A percentile compares a stretch with the other conserved stretches of the same genome.
phyloP scores from a whole-genome alignment of 805 yeast species.

The Candida jianshihensis region DNA sequence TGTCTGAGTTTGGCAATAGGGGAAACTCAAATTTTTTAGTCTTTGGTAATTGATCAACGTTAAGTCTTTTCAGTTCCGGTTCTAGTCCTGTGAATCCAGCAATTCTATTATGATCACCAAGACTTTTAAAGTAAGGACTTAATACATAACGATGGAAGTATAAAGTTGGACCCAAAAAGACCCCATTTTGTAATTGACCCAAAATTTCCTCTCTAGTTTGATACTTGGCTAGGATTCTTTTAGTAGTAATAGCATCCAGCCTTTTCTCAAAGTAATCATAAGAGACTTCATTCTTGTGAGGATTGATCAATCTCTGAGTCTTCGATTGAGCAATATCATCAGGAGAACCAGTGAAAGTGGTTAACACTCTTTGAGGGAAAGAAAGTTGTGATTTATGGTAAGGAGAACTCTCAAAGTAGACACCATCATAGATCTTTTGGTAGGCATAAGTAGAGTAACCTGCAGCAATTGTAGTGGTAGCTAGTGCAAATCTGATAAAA shows the following conservation, averaged over 20 bases:
- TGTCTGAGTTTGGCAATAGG: conserved; percentile 10
- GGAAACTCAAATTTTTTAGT: conserved; percentile 5
- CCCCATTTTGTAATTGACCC: conserved; percentile 14
- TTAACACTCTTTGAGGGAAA: conserved; percentile 1
- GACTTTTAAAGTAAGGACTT: conserved; percentile 12
- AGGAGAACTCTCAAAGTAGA: conserved; percentile 12
- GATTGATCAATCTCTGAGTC: conserved; percentile 9
- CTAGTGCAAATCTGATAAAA: conserved; percentile 4
- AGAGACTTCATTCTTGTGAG: conserved; percentile 9
- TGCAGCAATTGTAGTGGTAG: conserved; percentile 5
- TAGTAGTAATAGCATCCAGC: conserved; percentile 10
- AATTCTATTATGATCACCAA: conserved; percentile 9
- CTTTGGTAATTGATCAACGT: conserved; percentile 7
- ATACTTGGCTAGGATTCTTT: conserved; percentile 11
- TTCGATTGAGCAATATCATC: conserved; percentile 9
- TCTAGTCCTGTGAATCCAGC: conserved; percentile 14
- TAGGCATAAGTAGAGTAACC: background rate
- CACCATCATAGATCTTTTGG: conserved; percentile 9
- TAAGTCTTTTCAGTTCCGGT: conserved; percentile 11
- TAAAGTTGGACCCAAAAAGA: conserved; percentile 18
- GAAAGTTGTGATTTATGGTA: conserved; percentile 3
- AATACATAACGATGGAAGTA: conserved; percentile 17
- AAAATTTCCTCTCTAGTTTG: conserved; percentile 17
- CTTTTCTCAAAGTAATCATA: conserved; percentile 17
- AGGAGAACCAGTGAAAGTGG: conserved; percentile 3